Base-by-base conservation (phyloP, 2,329 filamentous ascomycete genomes). In the Claviceps fusiformis region DNA sequence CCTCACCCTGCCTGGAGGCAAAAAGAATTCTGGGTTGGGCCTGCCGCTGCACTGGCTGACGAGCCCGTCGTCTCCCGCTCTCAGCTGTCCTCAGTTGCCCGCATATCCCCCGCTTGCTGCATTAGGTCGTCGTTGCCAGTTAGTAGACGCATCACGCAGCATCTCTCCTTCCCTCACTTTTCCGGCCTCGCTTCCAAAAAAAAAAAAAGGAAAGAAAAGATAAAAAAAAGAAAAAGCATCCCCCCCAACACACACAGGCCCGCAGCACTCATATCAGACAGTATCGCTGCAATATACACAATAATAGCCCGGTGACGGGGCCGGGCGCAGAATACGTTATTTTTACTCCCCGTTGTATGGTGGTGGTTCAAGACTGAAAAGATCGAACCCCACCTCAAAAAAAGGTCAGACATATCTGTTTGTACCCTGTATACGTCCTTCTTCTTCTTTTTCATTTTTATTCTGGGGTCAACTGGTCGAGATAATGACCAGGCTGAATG, bases 401-500 rank as follows among this genome's bases (percentile, higher is more conserved):
- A 24, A 24, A 53, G 53, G 44, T 37, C 54, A 52, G 48, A 54
- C 52, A 52, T 43, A 52, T 45, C 53, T 55, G 53, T 50, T 53
- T 53, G 51, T 35, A 44, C 52, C 11, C 31, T 52, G 19, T 47
- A 59, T 56, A 56, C 55, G 50, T 55, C 45, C 43, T 13, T 31
- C n/a, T 39, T 41, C 15, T 27, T 31, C 5, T 29, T 15, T 37
- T 50, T 15, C n/a, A 17, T 45, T 46, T 35, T 8, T 31, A 5
- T n/a, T 5, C 27, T 17, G 35, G 5, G n/a, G 24, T 47, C 61
- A 58, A 50, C 45, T 46, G 59, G 54, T 48, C 54, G 51, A 54
- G 47, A 47, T 51, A 72, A 68, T 62, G 64, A 55, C 54, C 51
- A 62, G 46, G 43, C 11, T 33, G 45, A 46, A 53, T 46, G 37